These are phyloP conservation scores for Xerocomus spinulosus DNA, from an alignment of 768 basidiomycete genomes.

Conservation along the genomic window DNA sequence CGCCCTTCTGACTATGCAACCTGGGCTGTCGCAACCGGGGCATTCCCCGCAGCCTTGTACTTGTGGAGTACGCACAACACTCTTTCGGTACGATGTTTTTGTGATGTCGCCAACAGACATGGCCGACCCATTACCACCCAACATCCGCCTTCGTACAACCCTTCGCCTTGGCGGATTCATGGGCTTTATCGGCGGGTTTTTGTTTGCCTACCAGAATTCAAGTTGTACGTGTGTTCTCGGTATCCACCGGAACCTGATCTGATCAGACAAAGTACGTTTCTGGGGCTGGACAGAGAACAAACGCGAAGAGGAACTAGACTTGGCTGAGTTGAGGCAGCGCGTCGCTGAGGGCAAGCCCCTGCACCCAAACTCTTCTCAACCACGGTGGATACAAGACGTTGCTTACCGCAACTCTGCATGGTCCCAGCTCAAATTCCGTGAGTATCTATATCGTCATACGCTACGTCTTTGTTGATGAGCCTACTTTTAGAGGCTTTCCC, in stretches of 20 bases:
- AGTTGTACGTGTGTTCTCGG: slow-evolving; percentile 52
- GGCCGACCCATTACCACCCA: slow-evolving; percentile 40
- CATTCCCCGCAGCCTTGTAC: slow-evolving; percentile 77
- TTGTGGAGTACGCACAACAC: slow-evolving; percentile 63
- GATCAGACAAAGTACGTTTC: slow-evolving; percentile 64
- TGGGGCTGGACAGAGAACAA: slow-evolving; percentile 94
- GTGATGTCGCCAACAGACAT: slow-evolving; percentile 34
- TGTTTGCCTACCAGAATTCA: slow-evolving; percentile 88
- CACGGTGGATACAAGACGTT: slow-evolving; percentile 79
- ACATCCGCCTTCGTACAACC: slow-evolving; percentile 35
- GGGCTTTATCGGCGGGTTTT: slow-evolving; percentile 87
- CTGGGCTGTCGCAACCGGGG: slow-evolving; percentile 78
- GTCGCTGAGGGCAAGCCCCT: slow-evolving; percentile 77
- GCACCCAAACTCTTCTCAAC: slow-evolving; percentile 80
- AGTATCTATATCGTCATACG: slow-evolving; percentile 28
- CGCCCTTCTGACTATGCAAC: slow-evolving; percentile 81
- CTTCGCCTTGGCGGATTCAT: slow-evolving; percentile 63
- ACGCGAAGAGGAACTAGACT: slow-evolving; percentile 73
- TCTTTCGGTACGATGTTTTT: slow-evolving; percentile 1
- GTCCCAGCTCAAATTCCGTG: slow-evolving; percentile 91
- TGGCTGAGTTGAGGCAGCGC: slow-evolving; percentile 71
- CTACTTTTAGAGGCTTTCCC: slow-evolving; percentile 57
- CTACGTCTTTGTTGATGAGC: slow-evolving; percentile 9
- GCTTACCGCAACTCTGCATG: slow-evolving; percentile 87
- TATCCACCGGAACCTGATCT: slow-evolving; percentile 7